A percentile compares a stretch with the other conserved stretches of the same genome.
Evolutionary conservation across 2,329 filamentous ascomycete species (phyloP).

Genomic region (Lasiodiplodia theobromae): DNA sequence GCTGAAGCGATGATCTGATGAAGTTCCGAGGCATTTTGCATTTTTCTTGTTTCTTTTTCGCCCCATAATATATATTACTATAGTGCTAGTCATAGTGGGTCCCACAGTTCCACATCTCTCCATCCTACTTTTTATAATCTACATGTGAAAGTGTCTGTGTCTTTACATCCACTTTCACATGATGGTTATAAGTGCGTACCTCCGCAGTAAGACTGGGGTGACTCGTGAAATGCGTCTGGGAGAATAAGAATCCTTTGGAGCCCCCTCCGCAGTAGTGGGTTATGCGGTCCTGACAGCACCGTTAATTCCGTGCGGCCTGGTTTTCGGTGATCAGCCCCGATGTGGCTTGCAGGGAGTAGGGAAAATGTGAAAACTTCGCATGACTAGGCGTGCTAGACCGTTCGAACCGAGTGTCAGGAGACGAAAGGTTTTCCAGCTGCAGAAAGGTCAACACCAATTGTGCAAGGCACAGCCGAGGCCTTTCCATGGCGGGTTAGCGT

Average conservation of each 20-base stretch:
- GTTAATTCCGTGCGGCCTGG: background rate
- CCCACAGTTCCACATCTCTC: background rate
- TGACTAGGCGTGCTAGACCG: background rate
- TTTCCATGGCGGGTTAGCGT: constrained; percentile 1
- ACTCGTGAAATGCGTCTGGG: background rate
- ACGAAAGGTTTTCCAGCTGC: constrained; percentile 11
- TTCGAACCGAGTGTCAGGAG: constrained; percentile 3
- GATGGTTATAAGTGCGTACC: background rate
- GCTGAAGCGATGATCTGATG: constrained; percentile 2
- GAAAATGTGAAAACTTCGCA: background rate
- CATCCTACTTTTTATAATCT: background rate
- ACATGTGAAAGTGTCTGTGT: too few relatives aligned
- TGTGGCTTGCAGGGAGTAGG: background rate
- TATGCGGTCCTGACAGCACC: background rate
- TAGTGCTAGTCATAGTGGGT: background rate
- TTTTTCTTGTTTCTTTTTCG: background rate
- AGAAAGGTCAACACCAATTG: background rate
- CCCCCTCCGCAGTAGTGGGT: background rate
- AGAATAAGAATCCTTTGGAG: background rate
- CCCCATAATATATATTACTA: background rate
- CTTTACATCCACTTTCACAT: background rate
- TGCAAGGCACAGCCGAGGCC: constrained; percentile 23
- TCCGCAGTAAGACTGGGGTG: background rate
- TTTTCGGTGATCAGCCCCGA: background rate
- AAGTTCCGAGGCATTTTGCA: background rate